A percentile compares a stretch with the other conserved stretches of the same genome.
Conservation (phyloP, 2,329 filamentous ascomycete species). For the Aspergillus hiratsukae region DNA sequence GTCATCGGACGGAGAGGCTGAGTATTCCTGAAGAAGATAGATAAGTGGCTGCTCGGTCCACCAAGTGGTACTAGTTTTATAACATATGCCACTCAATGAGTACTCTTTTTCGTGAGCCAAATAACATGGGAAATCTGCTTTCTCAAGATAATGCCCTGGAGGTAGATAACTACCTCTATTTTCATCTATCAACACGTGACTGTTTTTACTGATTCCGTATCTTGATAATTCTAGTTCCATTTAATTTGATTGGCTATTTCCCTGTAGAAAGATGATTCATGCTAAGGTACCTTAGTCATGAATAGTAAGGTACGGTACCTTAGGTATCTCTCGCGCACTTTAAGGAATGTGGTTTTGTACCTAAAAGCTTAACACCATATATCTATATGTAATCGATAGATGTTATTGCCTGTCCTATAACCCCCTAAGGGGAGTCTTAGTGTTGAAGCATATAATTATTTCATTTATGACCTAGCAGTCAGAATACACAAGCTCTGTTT, state of each 20-base stretch:
- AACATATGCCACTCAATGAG: too few species aligned
- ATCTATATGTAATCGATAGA: not conserved
- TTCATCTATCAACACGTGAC: slow-evolving; percentile 17
- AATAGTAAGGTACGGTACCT: not conserved
- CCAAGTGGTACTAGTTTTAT: too few species aligned
- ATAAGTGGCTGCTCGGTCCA: not conserved
- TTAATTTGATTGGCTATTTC: not conserved
- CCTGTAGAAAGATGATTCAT: not conserved
- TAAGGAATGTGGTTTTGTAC: too few species aligned
- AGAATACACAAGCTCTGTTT: not conserved
- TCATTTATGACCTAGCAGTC: not conserved
- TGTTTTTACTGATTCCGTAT: not conserved
- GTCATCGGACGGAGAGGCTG: not conserved
- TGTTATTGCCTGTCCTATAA: not conserved
- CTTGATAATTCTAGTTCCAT: too few species aligned
- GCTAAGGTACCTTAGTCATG: not conserved
- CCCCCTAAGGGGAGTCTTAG: not conserved
- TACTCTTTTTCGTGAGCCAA: not conserved
- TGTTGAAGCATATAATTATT: not conserved
- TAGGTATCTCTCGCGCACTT: too few species aligned
- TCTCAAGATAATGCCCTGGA: not conserved
- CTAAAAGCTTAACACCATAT: not conserved
- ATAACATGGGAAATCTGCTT: not conserved
- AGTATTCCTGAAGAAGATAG: not conserved
- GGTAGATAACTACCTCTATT: not conserved